Evolutionary conservation across 2,329 filamentous ascomycete genomes (phyloP), one percentile per base, ranked within the genome.

Genomic region (Pseudogymnoascus sp.): DNA sequence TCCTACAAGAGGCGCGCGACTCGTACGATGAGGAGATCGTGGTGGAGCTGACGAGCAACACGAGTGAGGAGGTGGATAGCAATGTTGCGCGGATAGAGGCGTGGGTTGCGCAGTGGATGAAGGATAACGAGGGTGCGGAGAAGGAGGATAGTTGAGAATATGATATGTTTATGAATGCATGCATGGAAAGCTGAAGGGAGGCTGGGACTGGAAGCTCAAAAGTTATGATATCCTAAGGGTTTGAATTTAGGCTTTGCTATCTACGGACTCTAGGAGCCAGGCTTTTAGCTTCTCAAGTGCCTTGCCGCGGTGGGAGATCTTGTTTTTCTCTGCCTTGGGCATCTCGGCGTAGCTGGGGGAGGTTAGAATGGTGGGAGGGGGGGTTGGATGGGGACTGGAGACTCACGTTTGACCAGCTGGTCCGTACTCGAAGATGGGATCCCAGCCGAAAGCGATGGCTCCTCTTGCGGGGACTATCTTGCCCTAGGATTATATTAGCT

Each of bases 371-470:
- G 14, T n/a, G 23, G 13, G 23, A n/a, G 31, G n/a, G 14, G 23
- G 1, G 16, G 7, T 45, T 37, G 25, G 13, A 36, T 31, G 31
- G 36, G 6, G n/a, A 36, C 34, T 37, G 60, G 57, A 41, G 13
- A 16, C 36, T 60, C 28, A 74, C 79, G 95, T 99, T 77, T 91
- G 80, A 45, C 93, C 93, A 2, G 60, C 60, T 61, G 60, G 60
- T 68, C 96, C 84, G 70, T 96, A 93, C 78, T 99, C 95, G 72
- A 99, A 99, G 68, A 96, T 89, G 1, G 95, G 86, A 76, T 99
- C 95, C 95, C 95, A 99, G 54, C 93, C 95, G 75, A 99, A 99
- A 62, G 85, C 82, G 16, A 85, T 79, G 48, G 91, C 88, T 6
- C 95, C 95, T 74, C 95, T 83, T 19, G 92, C 85, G 34, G 87